These are phyloP conservation scores for Xylaria palmicola DNA, from an alignment of 495 filamentous ascomycete genomes.

Conservation along the genomic window DNA sequence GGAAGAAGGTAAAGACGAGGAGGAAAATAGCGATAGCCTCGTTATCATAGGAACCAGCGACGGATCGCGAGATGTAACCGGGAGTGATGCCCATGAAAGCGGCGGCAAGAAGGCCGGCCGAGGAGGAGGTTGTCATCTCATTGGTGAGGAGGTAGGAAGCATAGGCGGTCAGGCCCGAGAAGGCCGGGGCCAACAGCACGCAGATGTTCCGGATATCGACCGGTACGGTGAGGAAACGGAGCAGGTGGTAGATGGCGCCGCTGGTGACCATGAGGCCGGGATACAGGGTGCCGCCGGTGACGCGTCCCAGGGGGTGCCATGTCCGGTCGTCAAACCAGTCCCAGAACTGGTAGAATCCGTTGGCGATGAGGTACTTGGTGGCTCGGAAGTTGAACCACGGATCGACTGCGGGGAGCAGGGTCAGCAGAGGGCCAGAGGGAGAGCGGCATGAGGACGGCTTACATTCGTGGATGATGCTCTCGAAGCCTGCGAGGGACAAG, in stretches of 20 bases:
- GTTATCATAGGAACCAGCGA: slow-evolving; percentile 99
- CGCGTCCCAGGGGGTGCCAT: slow-evolving; percentile 98
- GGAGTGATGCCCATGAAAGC: slow-evolving; percentile 97
- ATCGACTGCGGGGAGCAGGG: slow-evolving; percentile 64
- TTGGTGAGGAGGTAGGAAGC: slow-evolving; percentile 95
- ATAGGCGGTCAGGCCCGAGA: slow-evolving; percentile 91
- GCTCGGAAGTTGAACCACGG: slow-evolving; percentile 99
- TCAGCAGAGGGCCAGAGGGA: slow-evolving; percentile 25
- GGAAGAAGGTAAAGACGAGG: slow-evolving; percentile 96
- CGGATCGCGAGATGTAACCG: slow-evolving; percentile 95
- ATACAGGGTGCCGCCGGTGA: slow-evolving; percentile 97
- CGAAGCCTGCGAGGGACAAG: slow-evolving; percentile 67
- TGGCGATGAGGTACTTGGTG: slow-evolving; percentile 92
- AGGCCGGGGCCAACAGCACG: slow-evolving; percentile 91
- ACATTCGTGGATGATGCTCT: slow-evolving; percentile 99
- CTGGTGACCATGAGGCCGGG: slow-evolving; percentile 99
- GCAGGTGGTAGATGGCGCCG: slow-evolving; percentile 91
- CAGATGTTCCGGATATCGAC: slow-evolving; percentile 99
- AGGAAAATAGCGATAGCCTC: slow-evolving; percentile 99
- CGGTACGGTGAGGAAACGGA: slow-evolving; percentile 86
- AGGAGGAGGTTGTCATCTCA: slow-evolving; percentile 90
- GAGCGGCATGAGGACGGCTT: slow-evolving; percentile 32
- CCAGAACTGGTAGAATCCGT: slow-evolving; percentile 99
- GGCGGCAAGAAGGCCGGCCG: slow-evolving; percentile 91
- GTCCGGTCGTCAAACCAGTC: slow-evolving; percentile 99